Conservation (phyloP, 2,329 filamentous ascomycete species). For the Eutypella sp. region DNA sequence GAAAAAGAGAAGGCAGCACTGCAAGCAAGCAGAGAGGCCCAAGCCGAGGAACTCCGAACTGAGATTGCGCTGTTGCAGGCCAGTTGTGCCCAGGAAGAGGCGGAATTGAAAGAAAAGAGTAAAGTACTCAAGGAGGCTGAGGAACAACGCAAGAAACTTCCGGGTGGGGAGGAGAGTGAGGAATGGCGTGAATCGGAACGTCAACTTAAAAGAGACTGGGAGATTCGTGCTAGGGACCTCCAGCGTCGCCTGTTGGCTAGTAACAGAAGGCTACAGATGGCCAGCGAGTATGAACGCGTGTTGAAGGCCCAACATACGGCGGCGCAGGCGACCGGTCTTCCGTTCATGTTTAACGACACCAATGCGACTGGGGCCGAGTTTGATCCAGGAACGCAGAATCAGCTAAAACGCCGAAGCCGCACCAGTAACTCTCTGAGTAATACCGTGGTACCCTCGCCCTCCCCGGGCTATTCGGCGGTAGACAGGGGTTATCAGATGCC, state of each 20-base stretch:
- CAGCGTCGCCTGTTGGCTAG: conserved; percentile 45
- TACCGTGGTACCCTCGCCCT: conserved; percentile 35
- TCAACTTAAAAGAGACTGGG: conserved; percentile 52
- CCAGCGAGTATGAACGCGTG: conserved; percentile 43
- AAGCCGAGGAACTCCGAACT: conserved; percentile 46
- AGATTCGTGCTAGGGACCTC: conserved; percentile 46
- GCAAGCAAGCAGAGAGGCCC: conserved; percentile 45
- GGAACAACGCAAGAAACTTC: conserved; percentile 59
- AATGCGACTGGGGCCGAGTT: conserved; percentile 44
- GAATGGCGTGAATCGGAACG: conserved; percentile 47
- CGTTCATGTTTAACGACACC: conserved; percentile 40
- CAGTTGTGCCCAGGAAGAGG: conserved; percentile 60
- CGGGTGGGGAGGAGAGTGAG: conserved; percentile 57
- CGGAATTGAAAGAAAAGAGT: conserved; percentile 68
- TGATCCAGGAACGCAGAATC: conserved; percentile 35
- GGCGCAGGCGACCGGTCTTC: conserved; percentile 36
- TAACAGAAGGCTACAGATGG: conserved; percentile 40
- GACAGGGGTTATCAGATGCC: conserved; percentile 44
- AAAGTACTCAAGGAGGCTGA: conserved; percentile 69
- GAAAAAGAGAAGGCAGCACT: conserved; percentile 48
- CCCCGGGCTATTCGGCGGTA: conserved; percentile 33
- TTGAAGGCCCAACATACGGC: conserved; percentile 43
- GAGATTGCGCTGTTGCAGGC: conserved; percentile 59
- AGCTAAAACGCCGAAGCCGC: conserved; percentile 43
- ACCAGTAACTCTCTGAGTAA: conserved; percentile 44